phyloP scores from a whole-genome alignment of 495 filamentous ascomycete genomes.

The Hypoxylon rickii region DNA sequence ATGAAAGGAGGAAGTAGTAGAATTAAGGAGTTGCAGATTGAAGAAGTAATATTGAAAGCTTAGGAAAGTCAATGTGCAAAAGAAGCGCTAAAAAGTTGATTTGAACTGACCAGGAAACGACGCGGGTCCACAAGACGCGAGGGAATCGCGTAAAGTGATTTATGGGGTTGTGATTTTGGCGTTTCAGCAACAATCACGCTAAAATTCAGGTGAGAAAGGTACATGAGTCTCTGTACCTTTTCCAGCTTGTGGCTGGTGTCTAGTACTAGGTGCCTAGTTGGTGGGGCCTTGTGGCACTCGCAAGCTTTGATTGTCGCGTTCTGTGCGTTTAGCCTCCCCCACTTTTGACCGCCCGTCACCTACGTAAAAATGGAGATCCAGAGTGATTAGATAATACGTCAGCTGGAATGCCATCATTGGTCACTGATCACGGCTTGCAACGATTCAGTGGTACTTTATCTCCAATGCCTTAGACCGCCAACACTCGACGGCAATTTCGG shows the following conservation, averaged over 20 bases:
- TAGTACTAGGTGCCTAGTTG: background rate
- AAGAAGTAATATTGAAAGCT: too few relatives aligned
- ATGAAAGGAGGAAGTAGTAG: conserved; percentile 2
- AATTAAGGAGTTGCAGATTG: conserved; percentile 1
- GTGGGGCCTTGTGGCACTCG: background rate
- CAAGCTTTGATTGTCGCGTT: too few relatives aligned
- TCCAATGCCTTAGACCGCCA: background rate
- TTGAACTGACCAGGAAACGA: conserved; percentile 32
- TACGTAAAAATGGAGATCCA: too few relatives aligned
- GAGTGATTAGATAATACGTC: too few relatives aligned
- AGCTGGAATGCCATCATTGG: conserved; percentile 10
- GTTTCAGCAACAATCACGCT: background rate
- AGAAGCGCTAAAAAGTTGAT: conserved; percentile 19
- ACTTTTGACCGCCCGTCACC: background rate
- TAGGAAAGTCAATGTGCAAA: conserved; percentile 3
- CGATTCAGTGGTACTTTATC: background rate
- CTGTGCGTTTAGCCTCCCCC: background rate
- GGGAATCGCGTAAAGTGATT: conserved; percentile 36
- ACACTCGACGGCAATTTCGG: conserved; percentile 19
- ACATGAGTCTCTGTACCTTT: too few relatives aligned
- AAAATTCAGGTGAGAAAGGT: background rate
- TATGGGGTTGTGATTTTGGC: background rate
- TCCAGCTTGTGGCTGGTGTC: too few relatives aligned
- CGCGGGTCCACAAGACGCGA: conserved; percentile 36
- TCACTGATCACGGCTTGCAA: too few relatives aligned